Evolutionary conservation across 2,329 filamentous ascomycete genomes (phyloP).

Genomic region (Sclerotinia nivalis): DNA sequence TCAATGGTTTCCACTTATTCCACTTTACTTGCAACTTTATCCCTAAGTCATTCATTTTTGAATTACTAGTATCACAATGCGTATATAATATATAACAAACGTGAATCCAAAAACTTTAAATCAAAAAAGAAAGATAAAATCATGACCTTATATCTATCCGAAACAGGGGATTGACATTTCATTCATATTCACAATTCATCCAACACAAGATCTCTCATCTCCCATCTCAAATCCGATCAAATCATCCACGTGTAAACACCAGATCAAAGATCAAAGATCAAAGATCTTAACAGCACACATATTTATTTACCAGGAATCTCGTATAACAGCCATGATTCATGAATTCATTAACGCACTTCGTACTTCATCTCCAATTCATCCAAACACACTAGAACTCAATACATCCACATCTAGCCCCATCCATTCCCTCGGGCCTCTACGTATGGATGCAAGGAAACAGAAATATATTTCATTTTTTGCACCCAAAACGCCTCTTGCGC

Average conservation of each 20-base stretch:
- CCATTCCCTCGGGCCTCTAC: not conserved
- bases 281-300: not conserved
- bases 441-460: too few relatives aligned
- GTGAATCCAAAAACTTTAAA: not conserved
- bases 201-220: not conserved
- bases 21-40: slow-evolving; percentile 1
- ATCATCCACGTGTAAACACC: slow-evolving; percentile 1
- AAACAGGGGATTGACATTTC: not conserved
- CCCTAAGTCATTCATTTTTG: not conserved
- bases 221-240: not conserved
- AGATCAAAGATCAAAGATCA: not conserved
- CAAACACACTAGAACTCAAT: not conserved
- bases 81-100: not conserved
- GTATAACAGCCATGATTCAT: too few relatives aligned
- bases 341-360: not conserved
- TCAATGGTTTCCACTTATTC: not conserved
- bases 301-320: not conserved
- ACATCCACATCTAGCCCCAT: not conserved
- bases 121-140: not conserved
- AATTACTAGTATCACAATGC: not conserved
- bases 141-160: not conserved
- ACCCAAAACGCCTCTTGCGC: not conserved
- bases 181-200: not conserved
- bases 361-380: not conserved
- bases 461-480: not conserved